phyloP scores from a whole-genome alignment of 768 basidiomycete species.

The Suillus luteus region DNA sequence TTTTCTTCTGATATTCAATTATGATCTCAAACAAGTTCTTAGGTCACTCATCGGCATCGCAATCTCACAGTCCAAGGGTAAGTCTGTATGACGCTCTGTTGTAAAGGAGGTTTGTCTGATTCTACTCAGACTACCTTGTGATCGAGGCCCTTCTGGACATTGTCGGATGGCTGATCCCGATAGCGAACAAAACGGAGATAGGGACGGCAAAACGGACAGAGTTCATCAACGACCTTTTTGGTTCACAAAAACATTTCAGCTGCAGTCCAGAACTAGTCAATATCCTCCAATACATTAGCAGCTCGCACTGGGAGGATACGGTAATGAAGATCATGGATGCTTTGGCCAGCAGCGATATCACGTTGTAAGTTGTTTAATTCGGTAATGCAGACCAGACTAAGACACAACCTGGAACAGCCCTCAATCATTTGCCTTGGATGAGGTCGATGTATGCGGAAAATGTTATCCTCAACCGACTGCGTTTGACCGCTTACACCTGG shows the following conservation, averaged over 20 bases:
- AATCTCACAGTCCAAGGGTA: conserved; percentile 52
- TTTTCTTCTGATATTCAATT: conserved; percentile 1
- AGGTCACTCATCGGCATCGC: conserved; percentile 51
- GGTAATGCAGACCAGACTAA: conserved; percentile 9
- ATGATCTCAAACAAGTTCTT: conserved; percentile 12
- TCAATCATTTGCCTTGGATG: conserved; percentile 53
- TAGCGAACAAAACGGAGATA: conserved; percentile 37
- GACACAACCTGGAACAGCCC: conserved; percentile 42
- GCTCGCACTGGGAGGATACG: conserved; percentile 55
- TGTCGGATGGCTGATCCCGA: conserved; percentile 57
- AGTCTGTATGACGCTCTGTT: conserved; percentile 3
- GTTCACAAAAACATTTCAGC: conserved; percentile 37
- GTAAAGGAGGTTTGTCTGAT: not conserved
- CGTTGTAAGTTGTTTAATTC: conserved; percentile 45
- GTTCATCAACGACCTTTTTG: conserved; percentile 57
- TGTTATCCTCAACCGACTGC: conserved; percentile 38
- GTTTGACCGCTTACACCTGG: conserved; percentile 52
- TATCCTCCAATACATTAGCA: conserved; percentile 44
- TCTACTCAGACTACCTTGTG: conserved; percentile 50
- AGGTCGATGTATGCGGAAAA: conserved; percentile 40
- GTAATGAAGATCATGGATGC: conserved; percentile 47
- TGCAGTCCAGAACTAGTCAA: conserved; percentile 41
- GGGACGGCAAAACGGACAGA: conserved; percentile 39
- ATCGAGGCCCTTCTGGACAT: conserved; percentile 59
- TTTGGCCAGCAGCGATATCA: conserved; percentile 46